Evolutionary conservation across 164 flowering plant genomes (phyloP), one percentile per base, ranked within the genome.

Genomic region (Magnolia sinica): DNA sequence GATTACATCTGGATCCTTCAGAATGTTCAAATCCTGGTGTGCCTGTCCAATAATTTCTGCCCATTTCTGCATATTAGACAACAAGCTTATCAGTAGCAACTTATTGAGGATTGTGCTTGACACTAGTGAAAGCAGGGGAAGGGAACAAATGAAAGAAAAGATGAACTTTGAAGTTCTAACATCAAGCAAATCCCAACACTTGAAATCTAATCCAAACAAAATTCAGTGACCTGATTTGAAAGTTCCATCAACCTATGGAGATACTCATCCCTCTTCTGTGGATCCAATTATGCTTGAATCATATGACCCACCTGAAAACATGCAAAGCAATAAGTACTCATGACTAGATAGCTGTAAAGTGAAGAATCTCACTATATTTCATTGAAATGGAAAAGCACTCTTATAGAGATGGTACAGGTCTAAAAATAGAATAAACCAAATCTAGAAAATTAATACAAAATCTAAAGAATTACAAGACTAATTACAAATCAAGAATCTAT

Each of bases 281-380:
- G 87, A 84, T 96, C 99, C 79, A 97, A 85, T 78, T 96, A 98
- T 18, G 99, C 98, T 84, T 93, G 98, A 81, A 96, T 91, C 99
- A 96, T 96, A 31, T 88, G 83, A 74, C 92, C 97, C 77, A 96
- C 98, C 99, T 95, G 84, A 49, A 73, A 72, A 81, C 49, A 27
- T 16, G 14, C 22, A 20, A 58, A 67, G 74, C 3, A 49, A 68
- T 27, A 68, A 27, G 29, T 27, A 27, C 29, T 27, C 29, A 27
- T 27, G 3, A 1, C 8, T 18, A 14, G n/a, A 67, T 52, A 70
- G 23, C 37, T 49, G 72, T 27, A 27, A 27, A 27, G 29, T 27
- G 29, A 27, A 27, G 29, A 27, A 27, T 27, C 29, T 27, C 29
- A 27, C 29, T 27, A 27, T 27, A 27, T 27, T 27, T 1, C 29